Evolutionary conservation across 108 stramenopile genomes (phyloP).

Genomic region (Skeletonema costatum): DNA sequence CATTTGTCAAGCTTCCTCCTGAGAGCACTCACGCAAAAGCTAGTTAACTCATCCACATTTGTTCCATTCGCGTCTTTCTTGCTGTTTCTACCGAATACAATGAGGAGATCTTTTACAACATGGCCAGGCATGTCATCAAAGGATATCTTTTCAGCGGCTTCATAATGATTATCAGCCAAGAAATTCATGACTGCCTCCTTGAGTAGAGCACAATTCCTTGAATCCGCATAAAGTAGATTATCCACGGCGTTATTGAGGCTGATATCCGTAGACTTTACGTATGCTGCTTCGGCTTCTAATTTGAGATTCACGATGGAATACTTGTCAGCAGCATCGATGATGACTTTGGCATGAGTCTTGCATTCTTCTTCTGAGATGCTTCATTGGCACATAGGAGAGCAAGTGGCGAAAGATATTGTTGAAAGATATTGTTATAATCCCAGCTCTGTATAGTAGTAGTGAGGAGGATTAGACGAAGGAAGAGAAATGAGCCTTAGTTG

Average conservation of each 20-base stretch:
- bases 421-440: not conserved
- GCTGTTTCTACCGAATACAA: not conserved
- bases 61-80: not conserved
- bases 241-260: not conserved
- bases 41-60: not conserved
- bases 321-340: constrained; percentile 20
- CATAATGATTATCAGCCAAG: constrained; percentile 4
- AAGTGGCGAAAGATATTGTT: not conserved
- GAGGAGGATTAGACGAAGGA: too few species aligned
- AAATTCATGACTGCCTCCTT: constrained; percentile 20
- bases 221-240: constrained; percentile 2
- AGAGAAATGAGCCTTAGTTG: too few species aligned
- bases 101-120: not conserved
- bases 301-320: constrained; percentile 11
- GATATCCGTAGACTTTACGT: not conserved
- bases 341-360: not conserved
- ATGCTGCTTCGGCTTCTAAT: constrained; percentile 13
- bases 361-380: not conserved
- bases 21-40: not conserved
- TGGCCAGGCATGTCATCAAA: not conserved
- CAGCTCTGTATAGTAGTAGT: too few species aligned
- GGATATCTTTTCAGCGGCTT: not conserved
- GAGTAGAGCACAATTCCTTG: constrained; percentile 2
- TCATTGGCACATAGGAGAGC: constrained; percentile 11
- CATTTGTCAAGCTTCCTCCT: constrained; percentile 2